Base-by-base conservation (phyloP, 2,329 filamentous ascomycete genomes). In the Colletotrichum sp. region DNA sequence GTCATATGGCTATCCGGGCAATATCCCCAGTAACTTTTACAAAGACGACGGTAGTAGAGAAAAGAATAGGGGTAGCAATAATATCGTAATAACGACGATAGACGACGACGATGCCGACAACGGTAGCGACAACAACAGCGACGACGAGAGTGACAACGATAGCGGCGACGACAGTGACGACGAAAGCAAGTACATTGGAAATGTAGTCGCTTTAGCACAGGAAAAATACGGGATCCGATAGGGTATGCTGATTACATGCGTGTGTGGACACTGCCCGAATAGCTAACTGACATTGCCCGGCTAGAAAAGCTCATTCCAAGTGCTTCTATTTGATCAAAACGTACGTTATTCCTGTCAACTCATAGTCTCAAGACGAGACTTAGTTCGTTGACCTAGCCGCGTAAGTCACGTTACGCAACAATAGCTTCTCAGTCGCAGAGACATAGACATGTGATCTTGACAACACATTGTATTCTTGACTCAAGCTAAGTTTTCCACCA, bases 401-500 rank as follows among this genome's bases (percentile, higher is more conserved):
- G 26, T 4, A 60, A 32, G n/a, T 18, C 59, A 62, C 57, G 59
- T 32, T 30, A 18, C 2, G 28, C 16, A 32, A 15, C 18, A 8
- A 62, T 13, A 4, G 2, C 28, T 32, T 7, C 3, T 30, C 3
- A 3, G 32, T 32, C 9, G 24, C 18, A 22, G 28, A 48, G 24
- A 2, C 6, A 12, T 30, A 48, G 24, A 2, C 6, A 12, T 30
- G 44, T 18, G 63, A 48, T 18, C 18, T 52, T 66, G 22, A 64
- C 62, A 48, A 70, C 22, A 44, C n/a, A 15, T 64, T 70, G 5
- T 18, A 70, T 70, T 70, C 28, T 64, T 48, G 24, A 70, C 28
- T 44, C 36, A 64, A 64, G 36, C 28, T 64, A 64, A 39, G 62
- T 16, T 2, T 36, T 36, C 34, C 34, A 26, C 34, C 12, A 44